phyloP scores from a whole-genome alignment of 2,329 filamentous ascomycete species.

The Fusarium sp. region DNA sequence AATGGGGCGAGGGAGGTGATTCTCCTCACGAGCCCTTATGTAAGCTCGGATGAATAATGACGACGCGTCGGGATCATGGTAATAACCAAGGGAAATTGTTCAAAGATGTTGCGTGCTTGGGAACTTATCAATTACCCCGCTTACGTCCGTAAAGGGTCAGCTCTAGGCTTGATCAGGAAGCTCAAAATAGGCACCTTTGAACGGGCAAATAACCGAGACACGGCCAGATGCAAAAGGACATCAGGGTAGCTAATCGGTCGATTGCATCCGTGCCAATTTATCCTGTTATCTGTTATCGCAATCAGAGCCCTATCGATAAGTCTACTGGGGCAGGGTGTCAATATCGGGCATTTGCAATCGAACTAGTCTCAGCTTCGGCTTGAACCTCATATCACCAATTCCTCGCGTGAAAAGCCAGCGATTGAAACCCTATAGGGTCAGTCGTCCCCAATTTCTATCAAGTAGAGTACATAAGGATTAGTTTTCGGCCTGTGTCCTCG shows the following conservation, averaged over 20 bases:
- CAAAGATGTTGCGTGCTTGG: slow-evolving; percentile 2
- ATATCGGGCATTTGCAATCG: no score
- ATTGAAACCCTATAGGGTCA: no score
- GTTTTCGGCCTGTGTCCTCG: rapidly evolving
- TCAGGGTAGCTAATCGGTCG: background rate
- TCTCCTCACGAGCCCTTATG: background rate
- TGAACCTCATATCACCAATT: no score
- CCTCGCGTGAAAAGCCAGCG: no score
- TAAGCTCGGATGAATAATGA: slow-evolving; percentile 14
- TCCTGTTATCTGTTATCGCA: no score
- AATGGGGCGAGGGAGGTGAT: background rate
- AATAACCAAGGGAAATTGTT: background rate
- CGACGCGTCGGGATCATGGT: background rate
- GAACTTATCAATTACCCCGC: slow-evolving; percentile 11
- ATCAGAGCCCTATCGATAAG: no score
- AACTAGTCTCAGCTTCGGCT: no score
- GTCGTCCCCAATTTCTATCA: background rate
- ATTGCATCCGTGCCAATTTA: no score
- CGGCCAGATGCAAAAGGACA: background rate
- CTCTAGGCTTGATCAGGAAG: slow-evolving; percentile 32
- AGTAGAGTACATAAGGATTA: background rate
- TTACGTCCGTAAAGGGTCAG: background rate
- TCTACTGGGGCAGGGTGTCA: no score
- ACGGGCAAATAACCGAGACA: background rate
- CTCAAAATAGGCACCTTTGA: background rate